Evolutionary conservation across 768 basidiomycete species (phyloP).

Genomic region (Lentinula sp.): DNA sequence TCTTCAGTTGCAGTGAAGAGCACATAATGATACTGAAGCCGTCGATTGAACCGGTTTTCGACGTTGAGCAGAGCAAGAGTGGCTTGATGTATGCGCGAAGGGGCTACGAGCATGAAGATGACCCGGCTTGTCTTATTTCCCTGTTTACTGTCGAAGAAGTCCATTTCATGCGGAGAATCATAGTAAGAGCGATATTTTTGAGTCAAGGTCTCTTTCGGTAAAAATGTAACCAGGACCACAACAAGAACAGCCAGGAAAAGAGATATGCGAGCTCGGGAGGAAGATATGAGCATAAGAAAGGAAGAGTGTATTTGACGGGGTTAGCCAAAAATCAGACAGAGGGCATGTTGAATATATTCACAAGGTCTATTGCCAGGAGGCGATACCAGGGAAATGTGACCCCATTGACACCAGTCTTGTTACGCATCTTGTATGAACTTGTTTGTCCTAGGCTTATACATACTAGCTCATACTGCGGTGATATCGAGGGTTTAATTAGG

Average conservation of each 20-base stretch:
- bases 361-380: too few relatives aligned
- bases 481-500: too few relatives aligned
- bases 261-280: conserved; percentile 1
- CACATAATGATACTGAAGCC: conserved; percentile 23
- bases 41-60: conserved; percentile 23
- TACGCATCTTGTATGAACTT: too few relatives aligned
- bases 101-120: conserved; percentile 22
- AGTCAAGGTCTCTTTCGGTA: not conserved
- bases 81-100: conserved; percentile 20
- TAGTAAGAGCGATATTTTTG: conserved; percentile 1
- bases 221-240: not conserved
- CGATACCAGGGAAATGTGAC: too few relatives aligned
- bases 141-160: not conserved
- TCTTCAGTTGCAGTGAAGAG: conserved; percentile 21
- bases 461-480: too few relatives aligned
- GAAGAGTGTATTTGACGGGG: not conserved
- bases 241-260: not conserved
- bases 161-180: not conserved
- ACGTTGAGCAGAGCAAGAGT: conserved; percentile 21
- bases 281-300: not conserved
- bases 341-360: too few relatives aligned
- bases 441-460: too few relatives aligned
- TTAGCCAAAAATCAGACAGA: not conserved
- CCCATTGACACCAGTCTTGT: too few relatives aligned
- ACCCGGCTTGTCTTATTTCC: conserved; percentile 16